Evolutionary conservation across 306 rosid species (phyloP).

Genomic region (Fragaria ananassa): DNA sequence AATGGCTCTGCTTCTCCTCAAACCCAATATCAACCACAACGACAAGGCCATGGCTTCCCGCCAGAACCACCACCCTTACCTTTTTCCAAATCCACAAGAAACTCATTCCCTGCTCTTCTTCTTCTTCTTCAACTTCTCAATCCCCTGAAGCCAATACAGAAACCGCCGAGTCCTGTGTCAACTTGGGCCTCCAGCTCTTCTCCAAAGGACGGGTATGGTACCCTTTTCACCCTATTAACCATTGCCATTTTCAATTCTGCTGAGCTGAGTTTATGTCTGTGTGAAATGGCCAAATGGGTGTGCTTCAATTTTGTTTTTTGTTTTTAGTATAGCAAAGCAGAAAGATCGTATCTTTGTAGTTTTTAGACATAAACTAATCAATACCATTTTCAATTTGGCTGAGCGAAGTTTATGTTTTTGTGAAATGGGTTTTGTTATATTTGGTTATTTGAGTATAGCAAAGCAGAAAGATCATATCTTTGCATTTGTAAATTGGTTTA

Average conservation of each 20-base stretch:
- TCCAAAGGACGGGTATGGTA: conserved; percentile 78
- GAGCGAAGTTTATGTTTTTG: neutral
- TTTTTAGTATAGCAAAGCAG: neutral
- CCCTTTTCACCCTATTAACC: neutral
- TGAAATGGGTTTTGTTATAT: too few relatives aligned
- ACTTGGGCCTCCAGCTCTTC: conserved; percentile 86
- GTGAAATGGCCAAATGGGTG: neutral
- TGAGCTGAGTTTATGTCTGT: neutral
- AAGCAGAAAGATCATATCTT: neutral
- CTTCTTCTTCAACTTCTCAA: conserved; percentile 65
- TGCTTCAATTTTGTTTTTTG: neutral
- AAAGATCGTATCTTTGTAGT: neutral
- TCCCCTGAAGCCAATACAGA: conserved; percentile 55
- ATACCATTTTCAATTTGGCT: neutral
- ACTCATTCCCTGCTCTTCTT: conserved; percentile 46
- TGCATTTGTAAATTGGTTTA: neutral
- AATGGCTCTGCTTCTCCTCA: conserved; percentile 51
- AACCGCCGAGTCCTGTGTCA: conserved; percentile 80
- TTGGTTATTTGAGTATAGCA: neutral
- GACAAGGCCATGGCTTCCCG: conserved; percentile 31
- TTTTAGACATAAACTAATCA: neutral
- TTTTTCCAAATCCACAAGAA: conserved; percentile 27
- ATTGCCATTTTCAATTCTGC: neutral
- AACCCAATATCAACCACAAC: conserved; percentile 31
- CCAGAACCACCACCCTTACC: conserved; percentile 23